phyloP scores from a whole-genome alignment of 768 basidiomycete genomes.

The Sarcomyxa edulis region DNA sequence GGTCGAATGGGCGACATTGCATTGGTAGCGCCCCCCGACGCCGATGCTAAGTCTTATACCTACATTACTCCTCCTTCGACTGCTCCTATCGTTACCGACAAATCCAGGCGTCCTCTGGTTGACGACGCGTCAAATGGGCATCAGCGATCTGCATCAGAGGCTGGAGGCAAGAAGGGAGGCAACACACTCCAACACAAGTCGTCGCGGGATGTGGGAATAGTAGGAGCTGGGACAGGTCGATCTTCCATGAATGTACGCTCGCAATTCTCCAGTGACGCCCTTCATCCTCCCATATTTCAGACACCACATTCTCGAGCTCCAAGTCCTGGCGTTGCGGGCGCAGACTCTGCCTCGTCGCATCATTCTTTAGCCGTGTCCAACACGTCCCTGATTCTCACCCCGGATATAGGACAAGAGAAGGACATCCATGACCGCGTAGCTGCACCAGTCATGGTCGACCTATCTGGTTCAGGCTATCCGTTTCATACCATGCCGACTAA shows the following conservation, averaged over 20 bases:
- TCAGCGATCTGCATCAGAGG: slow-evolving; percentile 47
- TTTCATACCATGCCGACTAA: slow-evolving; percentile 17
- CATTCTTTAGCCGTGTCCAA: slow-evolving; percentile 17
- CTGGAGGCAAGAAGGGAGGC: slow-evolving; percentile 17
- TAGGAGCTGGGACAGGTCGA: too few relatives aligned
- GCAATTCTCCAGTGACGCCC: neutral
- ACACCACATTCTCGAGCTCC: slow-evolving; percentile 30
- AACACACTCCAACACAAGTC: slow-evolving; percentile 8
- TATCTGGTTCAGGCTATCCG: slow-evolving; percentile 16
- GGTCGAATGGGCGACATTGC: slow-evolving; percentile 47
- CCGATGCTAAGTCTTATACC: slow-evolving; percentile 46
- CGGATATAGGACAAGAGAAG: slow-evolving; percentile 58
- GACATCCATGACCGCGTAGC: slow-evolving; percentile 56
- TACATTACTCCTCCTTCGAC: slow-evolving; percentile 48
- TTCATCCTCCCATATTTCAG: slow-evolving; percentile 27
- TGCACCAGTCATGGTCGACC: slow-evolving; percentile 52
- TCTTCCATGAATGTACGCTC: neutral
- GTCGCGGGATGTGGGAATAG: slow-evolving; percentile 40
- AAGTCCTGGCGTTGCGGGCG: slow-evolving; percentile 14
- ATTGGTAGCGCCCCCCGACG: slow-evolving; percentile 71
- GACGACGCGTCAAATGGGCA: slow-evolving; percentile 20
- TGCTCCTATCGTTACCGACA: slow-evolving; percentile 31
- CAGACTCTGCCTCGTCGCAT: slow-evolving; percentile 23
- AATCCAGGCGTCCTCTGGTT: slow-evolving; percentile 13
- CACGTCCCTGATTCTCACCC: slow-evolving; percentile 42